Base-by-base conservation (phyloP, 257 asterid genomes). In the Lithospermum erythrorhizon region DNA sequence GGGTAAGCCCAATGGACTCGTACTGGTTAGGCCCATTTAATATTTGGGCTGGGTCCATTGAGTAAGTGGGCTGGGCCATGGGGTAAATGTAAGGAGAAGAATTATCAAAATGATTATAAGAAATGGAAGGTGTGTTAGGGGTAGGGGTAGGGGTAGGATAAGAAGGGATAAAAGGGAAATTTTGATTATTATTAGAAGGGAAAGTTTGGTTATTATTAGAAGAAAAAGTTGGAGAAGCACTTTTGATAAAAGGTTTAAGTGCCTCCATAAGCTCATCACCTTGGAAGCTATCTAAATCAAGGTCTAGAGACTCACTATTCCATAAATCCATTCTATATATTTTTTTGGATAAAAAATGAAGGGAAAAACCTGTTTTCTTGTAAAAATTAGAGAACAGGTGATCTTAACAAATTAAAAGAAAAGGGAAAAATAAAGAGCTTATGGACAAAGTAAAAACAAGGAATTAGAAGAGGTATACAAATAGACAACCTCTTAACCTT, bases 191-290 rank as follows among this genome's bases (percentile, higher is more conserved):
- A 0, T 32, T 18, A 32, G 58, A 19, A 16, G 9, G 20, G 55
- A 59, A 14, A 45, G 71, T n/a, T 29, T n/a, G n/a, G n/a, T n/a
- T n/a, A n/a, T n/a, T n/a, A n/a, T n/a, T n/a, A n/a, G 73, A 68
- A 51, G 30, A 79, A 75, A 10, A 37, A 53, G 63, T 56, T 11
- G 72, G 18, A 58, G 88, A 76, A 79, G 85, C 82, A 83, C 87
- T 80, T 72, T 84, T 89, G 82, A 88, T 84, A 82, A 93, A 93
- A 82, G 98, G 97, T 30, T 72, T 89, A 79, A 93, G 95, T 69
- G 87, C 98, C 74, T 93, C 95, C 96, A 89, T 89, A 0, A 93
- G 59, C 69, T 93, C 98, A 35, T 89, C 90, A 57, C 94, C 96
- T 55, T 51, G 61, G n/a, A 78, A 75, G 13, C 89, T 82, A 55